Conservation (phyloP, 202 grass and related monocot species). For the Schoenoplectus tabernaemontani region DNA sequence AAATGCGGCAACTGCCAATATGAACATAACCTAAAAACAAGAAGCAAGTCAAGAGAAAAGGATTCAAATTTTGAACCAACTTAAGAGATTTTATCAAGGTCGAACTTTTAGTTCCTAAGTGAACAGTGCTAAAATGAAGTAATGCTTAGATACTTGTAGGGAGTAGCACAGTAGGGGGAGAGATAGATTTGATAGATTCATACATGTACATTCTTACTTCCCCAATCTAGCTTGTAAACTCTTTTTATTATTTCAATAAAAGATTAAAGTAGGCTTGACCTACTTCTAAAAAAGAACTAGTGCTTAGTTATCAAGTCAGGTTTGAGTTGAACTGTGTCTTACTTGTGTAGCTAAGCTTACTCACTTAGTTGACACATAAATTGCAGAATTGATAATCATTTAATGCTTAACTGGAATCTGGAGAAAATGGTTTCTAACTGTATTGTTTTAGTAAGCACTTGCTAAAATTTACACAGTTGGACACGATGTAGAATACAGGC, state of each 20-base stretch:
- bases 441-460: slow-evolving; percentile 1
- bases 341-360: background rate
- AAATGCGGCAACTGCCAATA: slow-evolving; percentile 79
- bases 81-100: background rate
- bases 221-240: too few relatives aligned
- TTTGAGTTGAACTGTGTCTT: background rate
- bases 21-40: slow-evolving; percentile 81
- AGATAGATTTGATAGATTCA: too few relatives aligned
- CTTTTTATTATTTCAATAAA: too few relatives aligned
- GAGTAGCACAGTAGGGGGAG: too few relatives aligned
- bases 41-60: background rate
- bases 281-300: too few relatives aligned
- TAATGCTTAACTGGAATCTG: background rate
- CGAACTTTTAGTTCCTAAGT: background rate
- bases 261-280: too few relatives aligned
- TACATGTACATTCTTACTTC: too few relatives aligned
- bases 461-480: background rate
- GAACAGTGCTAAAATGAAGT: background rate
- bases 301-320: background rate
- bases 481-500: background rate
- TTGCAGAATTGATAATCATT: background rate
- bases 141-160: too few relatives aligned
- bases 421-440: background rate
- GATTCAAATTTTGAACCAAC: background rate
- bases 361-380: background rate